A percentile compares a stretch with the other conserved stretches of the same genome.
Evolutionary conservation across 1,139 yeast species (phyloP).

Genomic region (Pneumocystis jirovecii): DNA sequence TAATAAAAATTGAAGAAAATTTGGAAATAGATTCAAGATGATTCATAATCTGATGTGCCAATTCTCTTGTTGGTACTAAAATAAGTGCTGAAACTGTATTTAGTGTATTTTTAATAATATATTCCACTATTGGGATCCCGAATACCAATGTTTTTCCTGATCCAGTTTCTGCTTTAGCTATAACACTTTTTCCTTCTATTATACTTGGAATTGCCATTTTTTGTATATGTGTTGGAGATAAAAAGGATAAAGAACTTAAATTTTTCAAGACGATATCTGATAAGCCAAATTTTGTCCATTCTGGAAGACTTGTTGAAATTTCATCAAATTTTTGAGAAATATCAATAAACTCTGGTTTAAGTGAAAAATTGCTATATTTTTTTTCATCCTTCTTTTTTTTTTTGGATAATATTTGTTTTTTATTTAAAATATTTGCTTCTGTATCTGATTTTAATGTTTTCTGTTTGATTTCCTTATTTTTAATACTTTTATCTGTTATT

Average conservation of each 20-base stretch:
- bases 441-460: not conserved
- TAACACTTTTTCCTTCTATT: constrained; percentile 56
- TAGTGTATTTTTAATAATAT: constrained; percentile 16
- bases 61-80: constrained; percentile 90
- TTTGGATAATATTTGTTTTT: constrained; percentile 7
- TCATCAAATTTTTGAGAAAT: constrained; percentile 30
- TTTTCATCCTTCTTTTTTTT: constrained; percentile 6
- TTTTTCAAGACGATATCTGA: constrained; percentile 47
- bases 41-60: constrained; percentile 83
- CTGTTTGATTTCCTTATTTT: constrained; percentile 9
- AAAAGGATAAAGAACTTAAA: constrained; percentile 42
- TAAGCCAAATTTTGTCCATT: constrained; percentile 38
- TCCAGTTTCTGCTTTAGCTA: constrained; percentile 96
- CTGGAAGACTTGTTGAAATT: constrained; percentile 32
- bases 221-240: constrained; percentile 73
- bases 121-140: constrained; percentile 82
- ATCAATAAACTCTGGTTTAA: constrained; percentile 11
- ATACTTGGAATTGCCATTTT: constrained; percentile 61
- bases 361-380: not conserved
- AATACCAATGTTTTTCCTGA: constrained; percentile 95
- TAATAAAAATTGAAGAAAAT: constrained; percentile 47
- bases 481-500: constrained; percentile 10
- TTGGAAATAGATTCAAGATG: constrained; percentile 54
- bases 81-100: constrained; percentile 43
- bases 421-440: not conserved